Base-by-base conservation (phyloP, 2,329 filamentous ascomycete species). In the Trichoderma brevicompactum region DNA sequence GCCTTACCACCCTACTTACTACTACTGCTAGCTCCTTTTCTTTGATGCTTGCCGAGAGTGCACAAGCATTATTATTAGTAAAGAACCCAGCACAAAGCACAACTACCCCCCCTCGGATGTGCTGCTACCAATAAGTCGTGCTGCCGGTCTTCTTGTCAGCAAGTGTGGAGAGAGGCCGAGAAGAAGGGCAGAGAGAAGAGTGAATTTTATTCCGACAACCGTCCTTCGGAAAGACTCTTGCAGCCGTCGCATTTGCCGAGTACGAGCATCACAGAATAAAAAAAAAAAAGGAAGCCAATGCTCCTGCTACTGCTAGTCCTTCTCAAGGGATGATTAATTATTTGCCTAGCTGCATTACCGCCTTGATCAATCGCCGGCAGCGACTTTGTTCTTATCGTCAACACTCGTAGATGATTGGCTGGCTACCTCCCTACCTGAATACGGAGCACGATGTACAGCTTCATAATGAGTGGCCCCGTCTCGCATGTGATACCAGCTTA, bases 371-470 rank as follows among this genome's bases (percentile, higher is more conserved):
- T 54, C 40, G 40, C 59, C 49, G 48, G 12, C 48, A 9, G 40
- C 59, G 32, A n/a, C 59, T 36, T 53, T 34, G 23, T 54, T 36
- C 48, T 62, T 54, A 62, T 62, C 59, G 48, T 44, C 40, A 52
- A 53, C 40, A 36, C 49, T 44, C 32, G 59, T 46, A 28, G 2
- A 17, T 62, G 59, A 62, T 62, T 62, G 59, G 59, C 34, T 28
- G 48, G 38, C 48, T 36, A 4, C 15, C 46, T 44, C 46, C 48
- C 19, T 44, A 28, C 44, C 19, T 49, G 40, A 41, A 17, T 46
- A 59, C 55, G 28, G 43, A 49, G 40, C 49, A 54, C 49, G 38
- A 5, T 46, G 59, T 46, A 23, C 59, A 44, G 43, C 59, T 62
- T 62, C 28, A 34, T 19, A 19, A 44, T 41, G 48, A 36, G n/a